Conservation (phyloP, 2,329 filamentous ascomycete species). For the Colletotrichum sp. region DNA sequence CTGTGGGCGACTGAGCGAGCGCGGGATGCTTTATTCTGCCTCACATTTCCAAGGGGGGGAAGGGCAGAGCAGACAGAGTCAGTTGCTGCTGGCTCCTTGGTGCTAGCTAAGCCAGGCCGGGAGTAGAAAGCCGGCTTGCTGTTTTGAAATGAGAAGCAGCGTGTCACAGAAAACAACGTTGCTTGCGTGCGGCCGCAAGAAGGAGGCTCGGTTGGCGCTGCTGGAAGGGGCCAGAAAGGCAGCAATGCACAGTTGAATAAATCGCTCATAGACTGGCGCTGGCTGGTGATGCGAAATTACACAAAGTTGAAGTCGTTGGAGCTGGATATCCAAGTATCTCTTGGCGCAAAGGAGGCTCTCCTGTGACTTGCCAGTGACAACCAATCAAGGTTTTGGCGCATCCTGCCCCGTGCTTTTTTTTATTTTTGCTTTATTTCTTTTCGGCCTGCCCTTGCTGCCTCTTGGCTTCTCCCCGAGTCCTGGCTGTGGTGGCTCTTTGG, state of each 20-base stretch:
- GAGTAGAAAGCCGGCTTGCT: background rate
- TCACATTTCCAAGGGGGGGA: background rate
- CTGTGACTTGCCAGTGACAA: constrained; percentile 21
- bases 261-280: constrained; percentile 21
- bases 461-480: background rate
- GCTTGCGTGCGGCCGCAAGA: constrained; percentile 12
- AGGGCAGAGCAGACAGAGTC: background rate
- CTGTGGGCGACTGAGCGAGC: background rate
- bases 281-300: constrained; percentile 14
- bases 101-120: constrained; percentile 10
- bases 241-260: background rate
- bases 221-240: background rate
- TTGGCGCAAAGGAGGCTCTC: constrained; percentile 14
- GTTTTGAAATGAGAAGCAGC: constrained; percentile 14
- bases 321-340: constrained; percentile 23
- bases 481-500: background rate
- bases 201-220: background rate
- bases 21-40: background rate
- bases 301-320: constrained; percentile 15
- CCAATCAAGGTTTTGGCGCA: constrained; percentile 22
- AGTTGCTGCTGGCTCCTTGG: background rate
- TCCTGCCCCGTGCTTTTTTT: constrained; percentile 12
- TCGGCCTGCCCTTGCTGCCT: background rate
- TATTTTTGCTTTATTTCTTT: background rate
- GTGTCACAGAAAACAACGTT: constrained; percentile 14